Evolutionary conservation across 2,329 filamentous ascomycete genomes (phyloP), one percentile per base, ranked within the genome.

Genomic region (Colletotrichum truncatum): DNA sequence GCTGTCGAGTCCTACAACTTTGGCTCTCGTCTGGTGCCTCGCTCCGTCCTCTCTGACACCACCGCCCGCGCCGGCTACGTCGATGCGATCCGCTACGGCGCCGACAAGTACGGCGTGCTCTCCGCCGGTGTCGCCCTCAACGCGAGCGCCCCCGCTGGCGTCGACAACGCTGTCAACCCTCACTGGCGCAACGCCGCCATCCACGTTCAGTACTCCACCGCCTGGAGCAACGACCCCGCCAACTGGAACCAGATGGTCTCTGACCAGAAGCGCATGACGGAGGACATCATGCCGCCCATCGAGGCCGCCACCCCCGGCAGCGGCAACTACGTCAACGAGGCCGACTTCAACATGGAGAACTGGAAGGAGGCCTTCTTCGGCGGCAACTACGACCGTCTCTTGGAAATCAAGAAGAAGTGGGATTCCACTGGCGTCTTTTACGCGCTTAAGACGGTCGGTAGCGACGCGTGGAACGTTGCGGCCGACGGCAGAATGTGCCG

Each of bases 291-390:
- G 25, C 67, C 67, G 26, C 64, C 59, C 51, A 67, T 68, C 34
- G 67, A 68, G 60, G 60, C 60, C n/a, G 54, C 65, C 10, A 78
- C 80, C 0, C 81, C 81, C 4, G 79, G 76, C 2, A 73, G 73
- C 1, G 82, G 83, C 4, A 75, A 81, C 4, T 86, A 86, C 67
- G 72, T 84, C 70, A 86, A 85, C 66, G 85, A 88, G 75, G 81
- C 77, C 3, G 81, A 87, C 70, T 80, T 83, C 41, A 76, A 78
- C 63, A 78, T 86, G 71, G 79, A 78, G 1, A 69, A 81, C 58
- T 86, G 77, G 70, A 75, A 83, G 69, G 70, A 78, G 28, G 74
- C 72, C 3, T 86, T 85, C 73, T 86, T 79, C 69, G 84, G 84
- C 1, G 66, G 38, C 2, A 84, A 84, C 63, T 86, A 86, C 61